Conservation (phyloP, 768 basidiomycete species). For the Kwoniella pini region DNA sequence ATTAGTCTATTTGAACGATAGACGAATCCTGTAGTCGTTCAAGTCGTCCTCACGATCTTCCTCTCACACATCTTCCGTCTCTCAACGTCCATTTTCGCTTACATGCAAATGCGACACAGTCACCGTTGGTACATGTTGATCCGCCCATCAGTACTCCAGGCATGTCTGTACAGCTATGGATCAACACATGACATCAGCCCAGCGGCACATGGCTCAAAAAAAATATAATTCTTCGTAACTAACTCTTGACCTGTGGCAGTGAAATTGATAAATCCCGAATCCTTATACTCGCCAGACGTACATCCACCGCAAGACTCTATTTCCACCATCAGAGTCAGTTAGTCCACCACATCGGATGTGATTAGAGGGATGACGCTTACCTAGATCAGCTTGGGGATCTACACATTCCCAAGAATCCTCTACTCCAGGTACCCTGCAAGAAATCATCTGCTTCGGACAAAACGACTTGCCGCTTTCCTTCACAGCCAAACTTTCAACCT, state of each 20-base stretch:
- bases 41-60: not conserved
- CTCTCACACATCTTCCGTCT: constrained; percentile 13
- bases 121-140: constrained; percentile 13
- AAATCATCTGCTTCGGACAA: constrained; percentile 7
- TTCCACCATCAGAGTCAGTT: not conserved
- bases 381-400: constrained; percentile 13
- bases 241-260: constrained; percentile 13
- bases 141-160: constrained; percentile 12
- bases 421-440: constrained; percentile 8
- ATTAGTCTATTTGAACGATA: too few species aligned
- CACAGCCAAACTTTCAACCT: not conserved
- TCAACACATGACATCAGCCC: too few species aligned
- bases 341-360: not conserved
- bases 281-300: constrained; percentile 8
- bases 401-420: constrained; percentile 15
- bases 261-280: not conserved
- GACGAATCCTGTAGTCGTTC: not conserved
- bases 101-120: constrained; percentile 13
- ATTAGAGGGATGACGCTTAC: not conserved
- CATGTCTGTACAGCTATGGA: constrained; percentile 9
- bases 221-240: constrained; percentile 3
- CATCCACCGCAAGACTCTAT: constrained; percentile 17
- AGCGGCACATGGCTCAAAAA: too few species aligned
- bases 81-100: constrained; percentile 6
- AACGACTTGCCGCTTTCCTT: constrained; percentile 1